Evolutionary conservation across 208 protist genomes (phyloP), one percentile per base, ranked within the genome.

Genomic region (Crithidia mellificae): DNA sequence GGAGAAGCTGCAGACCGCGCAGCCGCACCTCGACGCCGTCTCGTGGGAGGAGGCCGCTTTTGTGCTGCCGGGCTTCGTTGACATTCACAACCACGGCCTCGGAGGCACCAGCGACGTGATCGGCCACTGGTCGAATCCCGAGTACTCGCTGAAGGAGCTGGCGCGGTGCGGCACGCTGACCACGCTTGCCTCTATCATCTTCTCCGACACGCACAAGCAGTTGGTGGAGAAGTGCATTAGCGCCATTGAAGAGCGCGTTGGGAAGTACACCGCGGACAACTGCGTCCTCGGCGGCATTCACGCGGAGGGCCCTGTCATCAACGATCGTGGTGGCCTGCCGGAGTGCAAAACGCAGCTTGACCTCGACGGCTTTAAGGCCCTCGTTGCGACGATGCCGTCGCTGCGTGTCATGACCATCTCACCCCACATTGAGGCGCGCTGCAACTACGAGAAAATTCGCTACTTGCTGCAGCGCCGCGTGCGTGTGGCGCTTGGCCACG

Each of bases 11-110:
- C 44, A 70, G 30, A 22, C 29, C 0, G 57, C 19, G 41, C 39
- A 70, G 29, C 44, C 58, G 32, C 20, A 59, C 17, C 68, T 78
- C 17, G 63, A 57, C 20, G 27, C 63, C 1, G 55, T 30, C 6
- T 20, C 20, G 19, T 70, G 54, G 50, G 29, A 65, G 22, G 73
- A 81, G 47, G 77, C 61, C 12, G 75, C 65, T 3, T 87, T 88
- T 62, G 74, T 91, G 39, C 47, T 91, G 8, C 85, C 85, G 19
- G 85, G 85, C 25, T 91, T 91, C 73, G 85, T 91, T 0, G 85
- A 91, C 66, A 91, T 91, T 54, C 85, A 91, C 70, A 91, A 91
- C 72, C 85, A 91, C 68, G 85, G 85, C 24, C 72, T 91, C 32
- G 85, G 85, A 29, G 85, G 85, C 19, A 22, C 74, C 25, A 68